Base-by-base conservation (phyloP, 805 yeast genomes). In the Pichia insulana region DNA sequence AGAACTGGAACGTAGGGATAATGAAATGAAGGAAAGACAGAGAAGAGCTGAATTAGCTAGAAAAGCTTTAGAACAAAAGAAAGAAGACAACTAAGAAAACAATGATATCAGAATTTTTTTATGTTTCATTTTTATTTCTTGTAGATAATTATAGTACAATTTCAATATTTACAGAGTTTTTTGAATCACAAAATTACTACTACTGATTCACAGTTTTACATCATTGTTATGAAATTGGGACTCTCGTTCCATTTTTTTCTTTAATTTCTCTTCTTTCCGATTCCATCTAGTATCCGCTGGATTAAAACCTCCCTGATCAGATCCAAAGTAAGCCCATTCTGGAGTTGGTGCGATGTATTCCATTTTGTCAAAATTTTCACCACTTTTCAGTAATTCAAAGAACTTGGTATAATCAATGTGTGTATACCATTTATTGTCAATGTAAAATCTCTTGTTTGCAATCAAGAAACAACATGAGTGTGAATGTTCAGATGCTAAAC, bases 401-500 rank as follows among this genome's bases (percentile, higher is more conserved):
- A 82, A 88, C 46, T 67, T 76, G 4, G 76, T 73, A 58, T 88
- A 89, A 61, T 88, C 83, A 42, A 88, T 88, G 58, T 88, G 96
- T 1, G 97, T 88, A 59, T 76, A 73, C 97, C 97, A 88, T 50
- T 71, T 75, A 28, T 73, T 80, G 56, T 82, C 62, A 44, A 79
- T 78, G 48, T 75, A 69, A 69, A 87, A 88, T 54, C 78, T 76
- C 32, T 68, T 69, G 50, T 81, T 82, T 0, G 95, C 96, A 52
- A 89, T 76, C 50, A 88, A 68, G 16, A 89, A 82, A 66, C 96
- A 89, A 64, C 96, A 89, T 2, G 95, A 83, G 59, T 88, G 97
- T 0, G 96, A 95, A 60, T 88, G 97, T 61, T 89, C 96, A 0
- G 96, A 95, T 10, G 96, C 96, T 45, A 88, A 68, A 37, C 78